phyloP scores from a whole-genome alignment of 177 flowering plant species.

The Telopea speciosissima region DNA sequence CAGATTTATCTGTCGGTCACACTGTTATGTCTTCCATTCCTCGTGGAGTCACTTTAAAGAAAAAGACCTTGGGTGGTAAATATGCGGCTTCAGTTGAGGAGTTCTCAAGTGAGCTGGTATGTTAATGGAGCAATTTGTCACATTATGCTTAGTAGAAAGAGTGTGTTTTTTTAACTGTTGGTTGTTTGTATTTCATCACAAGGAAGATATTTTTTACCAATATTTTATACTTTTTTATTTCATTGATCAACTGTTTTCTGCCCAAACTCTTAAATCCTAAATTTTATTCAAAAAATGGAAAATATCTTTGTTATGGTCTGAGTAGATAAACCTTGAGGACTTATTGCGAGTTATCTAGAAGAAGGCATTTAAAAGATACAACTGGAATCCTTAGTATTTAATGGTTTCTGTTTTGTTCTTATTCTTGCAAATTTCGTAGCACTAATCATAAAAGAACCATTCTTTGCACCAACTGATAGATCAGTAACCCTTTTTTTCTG shows the following conservation, averaged over 20 bases:
- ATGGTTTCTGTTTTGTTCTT: too few species aligned
- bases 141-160: not conserved
- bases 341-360: too few species aligned
- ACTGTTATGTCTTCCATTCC: slow-evolving; percentile 13
- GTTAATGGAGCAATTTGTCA: slow-evolving; percentile 2
- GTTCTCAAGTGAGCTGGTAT: slow-evolving; percentile 27
- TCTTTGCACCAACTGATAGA: too few species aligned
- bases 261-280: not conserved
- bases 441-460: too few species aligned
- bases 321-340: too few species aligned
- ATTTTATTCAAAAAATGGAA: too few species aligned
- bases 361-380: too few species aligned
- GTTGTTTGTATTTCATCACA: not conserved
- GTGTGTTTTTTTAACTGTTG: not conserved
- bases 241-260: slow-evolving; percentile 5
- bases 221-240: not conserved
- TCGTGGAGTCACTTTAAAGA: slow-evolving; percentile 21
- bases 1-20: slow-evolving; percentile 20
- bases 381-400: too few species aligned
- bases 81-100: slow-evolving; percentile 29
- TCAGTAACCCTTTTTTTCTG: too few species aligned
- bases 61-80: slow-evolving; percentile 25
- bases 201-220: not conserved
- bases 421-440: too few species aligned
- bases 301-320: too few species aligned